phyloP scores from a whole-genome alignment of 345 rosid genomes.

The Hibiscus mutabilis region DNA sequence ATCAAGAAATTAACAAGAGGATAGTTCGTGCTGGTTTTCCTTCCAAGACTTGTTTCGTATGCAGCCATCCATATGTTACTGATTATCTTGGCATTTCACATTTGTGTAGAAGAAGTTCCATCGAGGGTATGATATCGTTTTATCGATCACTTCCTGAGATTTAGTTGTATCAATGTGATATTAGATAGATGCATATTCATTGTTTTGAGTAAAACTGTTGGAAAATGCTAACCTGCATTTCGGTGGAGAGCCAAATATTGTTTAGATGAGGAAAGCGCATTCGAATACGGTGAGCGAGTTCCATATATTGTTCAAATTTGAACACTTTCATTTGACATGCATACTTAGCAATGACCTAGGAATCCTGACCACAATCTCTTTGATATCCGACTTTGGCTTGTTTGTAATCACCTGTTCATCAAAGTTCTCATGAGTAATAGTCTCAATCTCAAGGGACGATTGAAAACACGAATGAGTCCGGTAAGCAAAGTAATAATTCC shows the following conservation, averaged over 20 bases:
- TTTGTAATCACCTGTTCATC: too few species aligned
- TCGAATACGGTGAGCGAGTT: conserved; percentile 53
- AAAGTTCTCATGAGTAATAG: too few species aligned
- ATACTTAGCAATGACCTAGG: conserved; percentile 88
- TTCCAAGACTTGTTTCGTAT: conserved; percentile 79
- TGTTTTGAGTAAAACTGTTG: neutral
- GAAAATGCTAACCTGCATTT: conserved; percentile 62
- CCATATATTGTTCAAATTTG: conserved; percentile 58
- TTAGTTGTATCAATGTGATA: neutral
- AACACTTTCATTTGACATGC: conserved; percentile 92
- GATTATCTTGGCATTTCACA: conserved; percentile 64
- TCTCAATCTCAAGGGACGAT: too few species aligned
- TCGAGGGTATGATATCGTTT: conserved; percentile 31
- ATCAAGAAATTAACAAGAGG: conserved; percentile 89
- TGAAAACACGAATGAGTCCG: too few species aligned
- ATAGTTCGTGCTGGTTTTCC: conserved; percentile 85
- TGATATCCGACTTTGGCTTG: too few species aligned
- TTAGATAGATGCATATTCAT: neutral
- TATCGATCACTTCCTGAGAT: conserved; percentile 56
- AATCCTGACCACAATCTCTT: too few species aligned
- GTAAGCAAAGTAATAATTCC: too few species aligned
- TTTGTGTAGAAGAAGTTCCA: conserved; percentile 82
- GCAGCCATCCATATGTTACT: conserved; percentile 69
- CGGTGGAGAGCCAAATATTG: conserved; percentile 84
- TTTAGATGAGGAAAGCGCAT: conserved; percentile 56